These are phyloP conservation scores for Ceratobasidium sp. DNA, from an alignment of 1,284 basidiomycete genomes.

Conservation along the genomic window DNA sequence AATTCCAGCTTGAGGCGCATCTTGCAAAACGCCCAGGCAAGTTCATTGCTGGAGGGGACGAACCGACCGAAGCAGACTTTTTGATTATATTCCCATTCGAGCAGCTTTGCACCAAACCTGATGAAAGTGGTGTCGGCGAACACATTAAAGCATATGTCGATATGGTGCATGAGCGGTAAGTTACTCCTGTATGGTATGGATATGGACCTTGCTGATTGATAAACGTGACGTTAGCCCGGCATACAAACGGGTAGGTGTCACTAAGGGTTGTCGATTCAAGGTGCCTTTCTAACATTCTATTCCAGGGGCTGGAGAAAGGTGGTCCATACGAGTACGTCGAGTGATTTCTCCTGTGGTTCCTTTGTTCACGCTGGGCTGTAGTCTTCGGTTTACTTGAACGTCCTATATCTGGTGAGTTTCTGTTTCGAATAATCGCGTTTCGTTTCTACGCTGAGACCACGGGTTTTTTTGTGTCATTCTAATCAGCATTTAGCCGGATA, in stretches of 20 bases:
- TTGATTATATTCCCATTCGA: conserved; percentile 60
- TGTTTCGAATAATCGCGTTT: too few relatives aligned
- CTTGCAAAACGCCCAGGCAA: conserved; percentile 54
- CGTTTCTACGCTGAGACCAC: too few relatives aligned
- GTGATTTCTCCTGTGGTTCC: background rate
- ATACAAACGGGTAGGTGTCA: conserved; percentile 35
- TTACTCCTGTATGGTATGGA: background rate
- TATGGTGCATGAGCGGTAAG: conserved; percentile 56
- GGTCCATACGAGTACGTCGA: conserved; percentile 45
- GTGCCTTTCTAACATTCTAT: background rate
- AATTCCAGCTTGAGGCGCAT: conserved; percentile 57
- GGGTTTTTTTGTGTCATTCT: too few relatives aligned
- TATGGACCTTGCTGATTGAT: background rate
- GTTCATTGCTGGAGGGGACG: conserved; percentile 59
- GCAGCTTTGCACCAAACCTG: conserved; percentile 46
- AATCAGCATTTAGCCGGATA: too few relatives aligned
- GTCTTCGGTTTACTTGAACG: background rate
- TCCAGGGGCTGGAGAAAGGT: conserved; percentile 46
- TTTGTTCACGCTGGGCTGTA: background rate
- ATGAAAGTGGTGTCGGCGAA: conserved; percentile 50
- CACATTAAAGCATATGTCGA: conserved; percentile 55
- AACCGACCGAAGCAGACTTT: conserved; percentile 60
- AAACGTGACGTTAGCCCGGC: conserved; percentile 19
- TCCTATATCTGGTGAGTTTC: too few relatives aligned
- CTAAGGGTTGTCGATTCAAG: background rate